Evolutionary conservation across 306 rosid genomes (phyloP).

Genomic region (Pueraria montana): DNA sequence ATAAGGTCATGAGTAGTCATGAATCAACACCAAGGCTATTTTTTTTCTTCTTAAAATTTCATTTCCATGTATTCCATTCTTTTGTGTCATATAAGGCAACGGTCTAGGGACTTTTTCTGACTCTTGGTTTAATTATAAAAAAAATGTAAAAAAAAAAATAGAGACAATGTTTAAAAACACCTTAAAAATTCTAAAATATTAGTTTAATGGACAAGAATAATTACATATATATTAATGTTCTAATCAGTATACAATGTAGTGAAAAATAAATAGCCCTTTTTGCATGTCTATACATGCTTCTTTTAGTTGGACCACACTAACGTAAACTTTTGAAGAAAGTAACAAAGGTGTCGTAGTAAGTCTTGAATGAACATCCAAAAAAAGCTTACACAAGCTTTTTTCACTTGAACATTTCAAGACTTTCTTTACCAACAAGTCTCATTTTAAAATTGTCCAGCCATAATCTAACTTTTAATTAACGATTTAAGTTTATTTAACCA

Average conservation of each 20-base stretch:
- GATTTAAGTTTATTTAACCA: background rate
- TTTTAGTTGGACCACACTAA: slow-evolving; percentile 13
- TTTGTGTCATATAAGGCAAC: background rate
- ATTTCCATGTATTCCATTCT: background rate
- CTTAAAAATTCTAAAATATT: background rate
- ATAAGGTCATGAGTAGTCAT: background rate
- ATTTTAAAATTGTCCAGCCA: background rate
- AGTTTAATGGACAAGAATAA: background rate
- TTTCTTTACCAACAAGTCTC: slow-evolving; percentile 31
- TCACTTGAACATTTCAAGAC: slow-evolving; percentile 3
- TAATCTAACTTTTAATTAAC: background rate
- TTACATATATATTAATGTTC: background rate
- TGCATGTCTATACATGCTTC: slow-evolving; percentile 14
- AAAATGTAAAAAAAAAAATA: too few species aligned
- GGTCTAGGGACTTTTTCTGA: background rate
- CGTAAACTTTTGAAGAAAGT: background rate
- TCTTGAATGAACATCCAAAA: background rate
- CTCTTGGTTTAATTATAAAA: background rate
- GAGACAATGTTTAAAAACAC: background rate
- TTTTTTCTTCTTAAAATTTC: too few species aligned
- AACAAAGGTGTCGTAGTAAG: background rate
- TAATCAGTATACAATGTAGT: background rate
- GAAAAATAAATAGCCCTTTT: background rate
- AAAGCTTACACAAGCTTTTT: background rate
- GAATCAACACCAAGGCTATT: background rate